Percentiles rank a stretch among this genome's conserved stretches.
phyloP scores from a whole-genome alignment of 139 green algal genomes.

The Tetradesmus lagerheimii region DNA sequence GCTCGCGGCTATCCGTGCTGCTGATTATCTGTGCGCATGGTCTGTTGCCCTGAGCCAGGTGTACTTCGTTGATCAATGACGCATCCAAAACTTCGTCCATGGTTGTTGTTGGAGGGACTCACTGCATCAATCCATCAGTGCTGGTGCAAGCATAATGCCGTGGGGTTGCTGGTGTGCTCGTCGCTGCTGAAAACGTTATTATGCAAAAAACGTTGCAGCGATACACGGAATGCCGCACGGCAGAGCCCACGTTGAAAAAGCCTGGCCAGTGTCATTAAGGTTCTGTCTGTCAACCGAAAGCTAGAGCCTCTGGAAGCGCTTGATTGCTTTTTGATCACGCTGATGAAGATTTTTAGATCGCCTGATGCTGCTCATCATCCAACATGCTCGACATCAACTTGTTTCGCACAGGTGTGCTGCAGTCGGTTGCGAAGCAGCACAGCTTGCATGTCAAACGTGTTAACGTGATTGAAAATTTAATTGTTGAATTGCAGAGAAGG shows the following conservation, averaged over 20 bases:
- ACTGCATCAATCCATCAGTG: not conserved
- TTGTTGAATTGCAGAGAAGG: conserved; percentile 84
- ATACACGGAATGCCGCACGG: not conserved
- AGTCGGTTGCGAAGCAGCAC: not conserved
- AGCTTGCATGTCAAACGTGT: not conserved
- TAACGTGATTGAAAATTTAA: not conserved
- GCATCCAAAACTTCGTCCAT: not conserved
- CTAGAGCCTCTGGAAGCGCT: too few relatives aligned
- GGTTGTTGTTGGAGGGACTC: too few relatives aligned
- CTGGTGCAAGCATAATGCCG: not conserved
- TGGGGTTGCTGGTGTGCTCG: not conserved
- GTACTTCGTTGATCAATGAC: not conserved
- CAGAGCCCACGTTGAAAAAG: too few relatives aligned
- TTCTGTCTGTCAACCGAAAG: not conserved
- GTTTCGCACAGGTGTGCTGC: conserved; percentile 80
- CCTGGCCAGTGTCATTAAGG: not conserved
- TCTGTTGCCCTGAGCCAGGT: not conserved
- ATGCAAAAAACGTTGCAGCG: not conserved
- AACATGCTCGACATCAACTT: conserved; percentile 98
- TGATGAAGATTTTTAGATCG: not conserved
- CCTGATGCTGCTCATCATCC: not conserved
- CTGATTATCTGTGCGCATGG: conserved; percentile 17
- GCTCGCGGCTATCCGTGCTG: not conserved
- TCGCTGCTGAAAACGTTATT: not conserved
- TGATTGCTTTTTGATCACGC: not conserved